These are phyloP conservation scores for Cryptosporidium andersoni DNA, from an alignment of 169 alveolate species.

Conservation along the genomic window DNA sequence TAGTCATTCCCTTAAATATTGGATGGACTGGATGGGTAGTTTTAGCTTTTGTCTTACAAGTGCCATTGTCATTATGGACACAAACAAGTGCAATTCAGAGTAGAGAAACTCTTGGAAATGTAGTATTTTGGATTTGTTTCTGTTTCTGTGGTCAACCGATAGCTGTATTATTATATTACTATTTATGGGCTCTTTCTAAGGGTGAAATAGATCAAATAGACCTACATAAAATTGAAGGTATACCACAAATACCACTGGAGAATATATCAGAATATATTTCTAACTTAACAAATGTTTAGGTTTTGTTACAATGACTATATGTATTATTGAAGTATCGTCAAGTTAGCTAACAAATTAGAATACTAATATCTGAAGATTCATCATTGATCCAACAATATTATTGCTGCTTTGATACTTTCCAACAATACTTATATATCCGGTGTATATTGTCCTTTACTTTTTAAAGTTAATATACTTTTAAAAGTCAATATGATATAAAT, in stretches of 20 bases:
- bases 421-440: background rate
- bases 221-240: constrained; percentile 54
- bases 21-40: constrained; percentile 91
- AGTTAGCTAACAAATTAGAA: background rate
- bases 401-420: constrained; percentile 1
- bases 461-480: too few relatives aligned
- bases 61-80: constrained; percentile 56
- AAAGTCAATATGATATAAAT: background rate
- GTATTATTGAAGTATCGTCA: too few relatives aligned
- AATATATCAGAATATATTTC: constrained; percentile 61
- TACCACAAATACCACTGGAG: constrained; percentile 69
- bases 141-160: constrained; percentile 95
- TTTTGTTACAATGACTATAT: too few relatives aligned
- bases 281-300: constrained; percentile 41
- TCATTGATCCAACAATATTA: background rate
- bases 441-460: background rate
- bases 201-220: constrained; percentile 69
- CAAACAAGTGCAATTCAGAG: constrained; percentile 75
- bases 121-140: constrained; percentile 90
- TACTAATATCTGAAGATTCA: constrained; percentile 3
- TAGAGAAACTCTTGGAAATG: constrained; percentile 86
- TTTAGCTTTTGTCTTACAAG: constrained; percentile 74
- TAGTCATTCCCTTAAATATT: constrained; percentile 87
- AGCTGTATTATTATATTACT: constrained; percentile 78
- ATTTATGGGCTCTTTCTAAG: constrained; percentile 73